phyloP scores from a whole-genome alignment of 345 rosid species.

The Isatis tinctoria region DNA sequence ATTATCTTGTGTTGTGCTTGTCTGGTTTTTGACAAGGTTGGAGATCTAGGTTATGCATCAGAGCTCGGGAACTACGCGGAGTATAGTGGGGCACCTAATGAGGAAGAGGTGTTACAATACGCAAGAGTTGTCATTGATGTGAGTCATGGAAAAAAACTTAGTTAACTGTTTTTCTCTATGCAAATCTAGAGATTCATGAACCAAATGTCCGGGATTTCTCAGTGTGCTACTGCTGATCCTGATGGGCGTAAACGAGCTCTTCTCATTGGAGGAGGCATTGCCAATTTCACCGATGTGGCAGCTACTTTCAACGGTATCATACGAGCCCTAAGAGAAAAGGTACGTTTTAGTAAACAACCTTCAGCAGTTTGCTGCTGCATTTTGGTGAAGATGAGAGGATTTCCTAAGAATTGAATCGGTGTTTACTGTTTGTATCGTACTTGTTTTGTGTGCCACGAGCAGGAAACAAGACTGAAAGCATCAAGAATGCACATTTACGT shows the following conservation, averaged over 20 bases:
- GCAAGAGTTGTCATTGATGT: slow-evolving; percentile 97
- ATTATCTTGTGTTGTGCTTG: neutral
- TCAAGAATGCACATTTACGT: slow-evolving; percentile 93
- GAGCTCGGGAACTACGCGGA: slow-evolving; percentile 97
- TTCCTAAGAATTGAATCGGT: neutral
- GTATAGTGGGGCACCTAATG: slow-evolving; percentile 98
- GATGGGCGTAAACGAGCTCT: slow-evolving; percentile 94
- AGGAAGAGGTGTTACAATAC: slow-evolving; percentile 94
- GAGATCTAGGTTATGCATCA: slow-evolving; percentile 95
- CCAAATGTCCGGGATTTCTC: neutral
- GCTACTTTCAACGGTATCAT: slow-evolving; percentile 94
- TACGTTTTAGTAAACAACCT: slow-evolving; percentile 5
- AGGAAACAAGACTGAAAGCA: slow-evolving; percentile 90
- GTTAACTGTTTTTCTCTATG: neutral
- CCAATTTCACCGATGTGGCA: slow-evolving; percentile 95
- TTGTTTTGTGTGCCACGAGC: neutral
- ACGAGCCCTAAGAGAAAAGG: slow-evolving; percentile 90
- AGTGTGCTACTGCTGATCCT: slow-evolving; percentile 94
- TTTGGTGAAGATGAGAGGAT: slow-evolving; percentile 5
- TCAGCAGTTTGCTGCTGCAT: neutral
- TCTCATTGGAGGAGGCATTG: slow-evolving; percentile 95
- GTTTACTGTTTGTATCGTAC: neutral
- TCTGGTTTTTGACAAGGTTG: slow-evolving; percentile 57
- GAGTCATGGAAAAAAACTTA: slow-evolving; percentile 31
- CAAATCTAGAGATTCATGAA: neutral